Conservation (phyloP, 2,329 filamentous ascomycete species). For the Chlorencoelia australis region DNA sequence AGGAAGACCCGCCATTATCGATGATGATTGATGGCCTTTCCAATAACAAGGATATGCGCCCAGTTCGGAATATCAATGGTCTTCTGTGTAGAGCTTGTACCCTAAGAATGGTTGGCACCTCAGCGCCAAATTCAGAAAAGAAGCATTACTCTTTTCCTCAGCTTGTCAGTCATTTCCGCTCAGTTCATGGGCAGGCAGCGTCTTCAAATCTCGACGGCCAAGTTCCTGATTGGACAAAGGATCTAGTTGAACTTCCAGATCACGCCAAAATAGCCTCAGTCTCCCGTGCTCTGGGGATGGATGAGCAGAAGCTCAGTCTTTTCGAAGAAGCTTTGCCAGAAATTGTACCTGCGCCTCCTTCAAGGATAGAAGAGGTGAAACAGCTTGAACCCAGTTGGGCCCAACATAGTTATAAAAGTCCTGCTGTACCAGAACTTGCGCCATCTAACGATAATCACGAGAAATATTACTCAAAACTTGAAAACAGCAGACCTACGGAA, state of each 20-base stretch:
- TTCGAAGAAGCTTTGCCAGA: constrained; percentile 41
- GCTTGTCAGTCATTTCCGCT: constrained; percentile 49
- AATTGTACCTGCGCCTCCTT: constrained; percentile 22
- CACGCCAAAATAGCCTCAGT: constrained; percentile 37
- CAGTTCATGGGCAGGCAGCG: constrained; percentile 23
- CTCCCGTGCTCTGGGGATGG: constrained; percentile 43
- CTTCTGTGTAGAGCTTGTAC: constrained; percentile 47
- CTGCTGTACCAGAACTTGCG: constrained; percentile 17
- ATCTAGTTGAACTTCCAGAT: constrained; percentile 52
- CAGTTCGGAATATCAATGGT: constrained; percentile 42
- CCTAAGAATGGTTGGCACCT: constrained; percentile 22
- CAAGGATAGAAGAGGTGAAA: constrained; percentile 1
- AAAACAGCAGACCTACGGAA: constrained; percentile 8
- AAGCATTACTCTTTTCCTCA: constrained; percentile 45
- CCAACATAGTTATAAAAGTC: too few relatives aligned
- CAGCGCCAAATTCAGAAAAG: constrained; percentile 21
- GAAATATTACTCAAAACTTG: constrained; percentile 20
- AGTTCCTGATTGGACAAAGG: constrained; percentile 43
- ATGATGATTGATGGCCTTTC: constrained; percentile 50
- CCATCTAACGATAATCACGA: constrained; percentile 25
- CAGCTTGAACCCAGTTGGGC: too few relatives aligned
- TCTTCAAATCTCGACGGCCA: constrained; percentile 23
- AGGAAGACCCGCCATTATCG: constrained; percentile 43
- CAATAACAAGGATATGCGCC: constrained; percentile 46
- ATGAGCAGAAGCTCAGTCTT: constrained; percentile 42